Evolutionary conservation across 2,329 filamentous ascomycete species (phyloP).

Genomic region (Pseudogymnoascus sp.): DNA sequence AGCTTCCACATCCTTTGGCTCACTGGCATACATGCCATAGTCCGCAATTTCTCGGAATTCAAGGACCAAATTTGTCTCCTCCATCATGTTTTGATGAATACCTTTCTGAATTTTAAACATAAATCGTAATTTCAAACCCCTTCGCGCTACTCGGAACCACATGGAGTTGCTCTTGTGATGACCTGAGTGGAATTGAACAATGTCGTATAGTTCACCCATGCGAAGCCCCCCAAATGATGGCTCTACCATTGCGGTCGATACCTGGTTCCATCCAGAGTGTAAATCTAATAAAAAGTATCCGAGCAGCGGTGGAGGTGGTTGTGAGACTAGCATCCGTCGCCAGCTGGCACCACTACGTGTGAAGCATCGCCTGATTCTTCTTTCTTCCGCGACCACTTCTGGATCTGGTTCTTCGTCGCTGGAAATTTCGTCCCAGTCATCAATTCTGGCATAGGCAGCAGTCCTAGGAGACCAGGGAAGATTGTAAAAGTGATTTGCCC

Average conservation of each 20-base stretch:
- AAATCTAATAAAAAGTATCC: background rate
- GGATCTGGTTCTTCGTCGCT: background rate
- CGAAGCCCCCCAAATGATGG: background rate
- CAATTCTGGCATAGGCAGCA: background rate
- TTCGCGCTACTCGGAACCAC: background rate
- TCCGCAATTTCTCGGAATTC: background rate
- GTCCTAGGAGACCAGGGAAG: background rate
- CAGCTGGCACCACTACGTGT: constrained; percentile 4
- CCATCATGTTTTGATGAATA: background rate
- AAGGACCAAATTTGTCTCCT: background rate
- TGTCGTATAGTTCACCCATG: background rate
- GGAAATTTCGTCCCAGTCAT: background rate
- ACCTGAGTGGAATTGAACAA: background rate
- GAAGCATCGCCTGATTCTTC: background rate
- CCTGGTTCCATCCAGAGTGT: background rate
- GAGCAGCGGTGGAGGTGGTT: background rate
- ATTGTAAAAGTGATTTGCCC: background rate
- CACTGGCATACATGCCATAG: background rate
- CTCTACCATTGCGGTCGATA: background rate
- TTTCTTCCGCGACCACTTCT: background rate
- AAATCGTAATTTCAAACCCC: background rate
- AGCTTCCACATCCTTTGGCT: background rate
- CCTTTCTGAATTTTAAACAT: background rate
- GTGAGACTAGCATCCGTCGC: constrained; percentile 9
- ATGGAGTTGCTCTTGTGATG: background rate